These are phyloP conservation scores for Chaetothyriales sp. DNA, from an alignment of 2,329 filamentous ascomycete species.

Conservation along the genomic window DNA sequence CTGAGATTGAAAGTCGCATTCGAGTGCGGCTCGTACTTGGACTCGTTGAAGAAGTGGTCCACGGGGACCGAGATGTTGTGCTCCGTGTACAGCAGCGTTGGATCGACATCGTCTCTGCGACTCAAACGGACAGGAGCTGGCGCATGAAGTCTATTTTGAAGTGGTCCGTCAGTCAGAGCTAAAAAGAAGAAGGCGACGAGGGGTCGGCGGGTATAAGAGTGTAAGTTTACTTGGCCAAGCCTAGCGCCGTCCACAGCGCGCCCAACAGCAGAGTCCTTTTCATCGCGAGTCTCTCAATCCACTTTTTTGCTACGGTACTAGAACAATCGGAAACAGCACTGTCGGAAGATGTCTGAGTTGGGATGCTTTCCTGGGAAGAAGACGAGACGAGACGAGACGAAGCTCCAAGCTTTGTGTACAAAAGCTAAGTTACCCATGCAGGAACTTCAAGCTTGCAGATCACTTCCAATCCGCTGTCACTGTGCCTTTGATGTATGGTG, in stretches of 20 bases:
- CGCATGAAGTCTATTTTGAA: not conserved
- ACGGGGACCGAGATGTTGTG: slow-evolving; percentile 46
- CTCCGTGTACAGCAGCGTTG: slow-evolving; percentile 28
- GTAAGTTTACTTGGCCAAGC: not conserved
- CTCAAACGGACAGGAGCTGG: slow-evolving; percentile 3
- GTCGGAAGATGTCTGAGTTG: no score
- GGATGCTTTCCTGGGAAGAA: no score
- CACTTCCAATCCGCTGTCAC: no score
- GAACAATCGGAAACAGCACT: no score
- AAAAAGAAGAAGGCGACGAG: not conserved
- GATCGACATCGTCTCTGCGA: slow-evolving; percentile 11
- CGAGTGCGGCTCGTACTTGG: slow-evolving; percentile 62
- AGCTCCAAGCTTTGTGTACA: no score
- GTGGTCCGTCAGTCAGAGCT: not conserved
- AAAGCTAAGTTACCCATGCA: no score
- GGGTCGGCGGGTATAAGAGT: not conserved
- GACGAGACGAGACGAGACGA: no score
- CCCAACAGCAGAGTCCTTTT: not conserved
- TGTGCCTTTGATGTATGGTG: no score
- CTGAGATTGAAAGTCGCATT: slow-evolving; percentile 54
- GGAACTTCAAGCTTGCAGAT: no score
- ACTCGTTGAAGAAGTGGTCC: slow-evolving; percentile 75
- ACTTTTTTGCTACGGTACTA: not conserved
- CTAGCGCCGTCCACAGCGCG: not conserved
- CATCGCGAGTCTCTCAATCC: not conserved